phyloP scores from a whole-genome alignment of 805 yeast species.

The Yarrowia osloensis region DNA sequence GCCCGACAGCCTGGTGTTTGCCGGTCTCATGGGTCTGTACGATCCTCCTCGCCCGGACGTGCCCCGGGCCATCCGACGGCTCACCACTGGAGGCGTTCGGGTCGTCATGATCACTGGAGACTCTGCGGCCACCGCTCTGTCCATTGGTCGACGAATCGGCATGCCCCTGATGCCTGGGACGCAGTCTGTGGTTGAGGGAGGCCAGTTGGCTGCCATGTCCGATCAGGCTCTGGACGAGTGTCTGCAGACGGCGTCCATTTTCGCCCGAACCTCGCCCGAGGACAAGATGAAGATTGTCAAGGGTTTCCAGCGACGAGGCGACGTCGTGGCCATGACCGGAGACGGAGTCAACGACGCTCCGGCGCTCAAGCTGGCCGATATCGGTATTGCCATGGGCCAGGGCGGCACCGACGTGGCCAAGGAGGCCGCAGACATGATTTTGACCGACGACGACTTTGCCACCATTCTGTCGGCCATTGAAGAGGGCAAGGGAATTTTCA shows the following conservation, averaged over 20 bases:
- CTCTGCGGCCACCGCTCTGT: conserved; percentile 79
- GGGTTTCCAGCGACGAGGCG: conserved; percentile 60
- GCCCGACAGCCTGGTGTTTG: conserved; percentile 63
- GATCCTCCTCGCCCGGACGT: conserved; percentile 97
- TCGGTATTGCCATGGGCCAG: conserved; percentile 71
- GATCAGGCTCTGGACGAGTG: conserved; percentile 74
- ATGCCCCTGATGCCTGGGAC: conserved; percentile 66
- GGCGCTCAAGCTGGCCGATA: conserved; percentile 61
- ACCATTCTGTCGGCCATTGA: conserved; percentile 91
- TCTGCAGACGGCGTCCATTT: conserved; percentile 79
- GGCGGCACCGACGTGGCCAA: conserved; percentile 98
- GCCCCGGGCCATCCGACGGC: conserved; percentile 65
- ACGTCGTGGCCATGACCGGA: conserved; percentile 64
- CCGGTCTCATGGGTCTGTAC: conserved; percentile 92
- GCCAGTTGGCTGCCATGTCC: conserved; percentile 69
- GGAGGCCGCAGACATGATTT: conserved; percentile 97
- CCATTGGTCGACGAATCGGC: conserved; percentile 87
- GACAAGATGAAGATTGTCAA: conserved; percentile 87
- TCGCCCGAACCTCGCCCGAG: conserved; percentile 95
- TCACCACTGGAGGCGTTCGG: conserved; percentile 91
- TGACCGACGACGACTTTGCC: conserved; percentile 94
- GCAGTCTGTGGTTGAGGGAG: conserved; percentile 79
- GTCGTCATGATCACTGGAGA: conserved; percentile 99
- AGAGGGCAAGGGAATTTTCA: conserved; percentile 97
- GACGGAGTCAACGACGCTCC: conserved; percentile 71